phyloP scores from a whole-genome alignment of 129 eudicot genomes.

The Centaurea solstitialis region DNA sequence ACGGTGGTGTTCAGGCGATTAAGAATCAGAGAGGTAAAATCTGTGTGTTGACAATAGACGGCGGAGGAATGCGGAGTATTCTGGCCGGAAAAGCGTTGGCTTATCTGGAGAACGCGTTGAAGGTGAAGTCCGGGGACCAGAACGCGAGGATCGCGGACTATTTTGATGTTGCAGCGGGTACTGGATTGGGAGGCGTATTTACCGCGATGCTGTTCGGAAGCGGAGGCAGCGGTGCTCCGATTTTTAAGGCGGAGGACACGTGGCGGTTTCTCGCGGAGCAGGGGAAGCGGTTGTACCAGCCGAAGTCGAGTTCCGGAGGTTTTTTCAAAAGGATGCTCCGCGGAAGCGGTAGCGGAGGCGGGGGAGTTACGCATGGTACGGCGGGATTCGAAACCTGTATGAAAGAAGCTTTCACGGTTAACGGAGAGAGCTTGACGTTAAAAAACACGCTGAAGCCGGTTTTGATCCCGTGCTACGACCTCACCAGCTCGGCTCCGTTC shows the following conservation, averaged over 20 bases:
- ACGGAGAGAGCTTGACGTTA: slow-evolving; percentile 19
- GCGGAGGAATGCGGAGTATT: slow-evolving; percentile 79
- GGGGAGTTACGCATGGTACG: not conserved
- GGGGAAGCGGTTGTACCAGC: slow-evolving; percentile 29
- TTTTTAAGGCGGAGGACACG: slow-evolving; percentile 37
- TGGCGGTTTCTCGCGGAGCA: slow-evolving; percentile 30
- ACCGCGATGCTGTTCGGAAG: slow-evolving; percentile 35
- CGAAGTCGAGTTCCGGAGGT: slow-evolving; percentile 16
- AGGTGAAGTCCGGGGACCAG: slow-evolving; percentile 64
- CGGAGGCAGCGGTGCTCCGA: slow-evolving; percentile 3
- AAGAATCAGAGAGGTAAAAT: slow-evolving; percentile 86
- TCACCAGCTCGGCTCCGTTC: slow-evolving; percentile 41
- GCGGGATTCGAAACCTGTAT: slow-evolving; percentile 25
- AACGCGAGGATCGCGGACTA: slow-evolving; percentile 49
- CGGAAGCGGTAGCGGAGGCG: slow-evolving; percentile 16
- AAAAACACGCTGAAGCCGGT: slow-evolving; percentile 38
- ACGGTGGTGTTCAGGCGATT: slow-evolving; percentile 30
- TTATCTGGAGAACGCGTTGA: slow-evolving; percentile 65
- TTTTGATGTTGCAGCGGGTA: slow-evolving; percentile 40
- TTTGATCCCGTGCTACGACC: slow-evolving; percentile 76
- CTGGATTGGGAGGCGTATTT: slow-evolving; percentile 41
- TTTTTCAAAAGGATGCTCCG: slow-evolving; percentile 30
- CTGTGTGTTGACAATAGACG: slow-evolving; percentile 71
- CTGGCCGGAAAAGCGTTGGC: slow-evolving; percentile 70
- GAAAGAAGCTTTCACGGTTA: slow-evolving; percentile 17